Evolutionary conservation across 257 asterid genomes (phyloP).

Genomic region (Penstemon newberryi): DNA sequence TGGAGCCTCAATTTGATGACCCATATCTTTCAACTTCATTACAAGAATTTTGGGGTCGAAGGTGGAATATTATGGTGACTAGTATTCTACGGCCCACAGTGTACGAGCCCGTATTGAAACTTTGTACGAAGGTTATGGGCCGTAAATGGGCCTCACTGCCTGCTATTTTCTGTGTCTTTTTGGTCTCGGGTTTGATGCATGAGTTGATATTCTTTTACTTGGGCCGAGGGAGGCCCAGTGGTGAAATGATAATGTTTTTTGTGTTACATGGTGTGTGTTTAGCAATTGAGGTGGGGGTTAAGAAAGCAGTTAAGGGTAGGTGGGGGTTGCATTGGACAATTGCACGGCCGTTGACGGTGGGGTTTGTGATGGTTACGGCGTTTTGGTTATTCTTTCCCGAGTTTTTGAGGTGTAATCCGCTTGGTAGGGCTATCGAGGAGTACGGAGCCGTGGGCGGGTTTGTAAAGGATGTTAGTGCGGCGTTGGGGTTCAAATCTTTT

Average conservation of each 20-base stretch:
- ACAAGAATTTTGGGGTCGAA: slow-evolving; percentile 50
- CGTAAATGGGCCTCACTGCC: slow-evolving; percentile 43
- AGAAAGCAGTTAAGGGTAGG: slow-evolving; percentile 27
- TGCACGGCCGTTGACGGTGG: slow-evolving; percentile 26
- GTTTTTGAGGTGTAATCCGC: slow-evolving; percentile 32
- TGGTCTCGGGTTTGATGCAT: slow-evolving; percentile 43
- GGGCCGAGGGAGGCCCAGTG: slow-evolving; percentile 40
- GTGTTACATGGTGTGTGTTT: slow-evolving; percentile 43
- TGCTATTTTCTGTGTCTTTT: slow-evolving; percentile 28
- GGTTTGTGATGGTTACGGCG: slow-evolving; percentile 32
- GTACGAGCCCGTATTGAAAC: slow-evolving; percentile 25
- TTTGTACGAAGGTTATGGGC: slow-evolving; percentile 16
- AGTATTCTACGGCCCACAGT: slow-evolving; percentile 42
- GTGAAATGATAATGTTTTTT: slow-evolving; percentile 42
- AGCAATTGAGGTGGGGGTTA: slow-evolving; percentile 33
- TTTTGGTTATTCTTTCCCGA: slow-evolving; percentile 40
- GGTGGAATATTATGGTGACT: slow-evolving; percentile 46
- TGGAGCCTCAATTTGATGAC: slow-evolving; percentile 50
- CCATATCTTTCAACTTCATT: slow-evolving; percentile 39
- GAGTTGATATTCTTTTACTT: slow-evolving; percentile 39
- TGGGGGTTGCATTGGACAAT: slow-evolving; percentile 26
- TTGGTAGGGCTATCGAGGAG: slow-evolving; percentile 20
- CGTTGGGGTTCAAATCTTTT: neutral
- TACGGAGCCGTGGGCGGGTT: slow-evolving; percentile 30
- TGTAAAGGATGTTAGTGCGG: slow-evolving; percentile 25